Percentiles rank a stretch among this genome's conserved stretches.
These are phyloP conservation scores for Ceratocystis diversiconidia DNA, from an alignment of 2,329 filamentous ascomycete genomes.

Conservation along the genomic window DNA sequence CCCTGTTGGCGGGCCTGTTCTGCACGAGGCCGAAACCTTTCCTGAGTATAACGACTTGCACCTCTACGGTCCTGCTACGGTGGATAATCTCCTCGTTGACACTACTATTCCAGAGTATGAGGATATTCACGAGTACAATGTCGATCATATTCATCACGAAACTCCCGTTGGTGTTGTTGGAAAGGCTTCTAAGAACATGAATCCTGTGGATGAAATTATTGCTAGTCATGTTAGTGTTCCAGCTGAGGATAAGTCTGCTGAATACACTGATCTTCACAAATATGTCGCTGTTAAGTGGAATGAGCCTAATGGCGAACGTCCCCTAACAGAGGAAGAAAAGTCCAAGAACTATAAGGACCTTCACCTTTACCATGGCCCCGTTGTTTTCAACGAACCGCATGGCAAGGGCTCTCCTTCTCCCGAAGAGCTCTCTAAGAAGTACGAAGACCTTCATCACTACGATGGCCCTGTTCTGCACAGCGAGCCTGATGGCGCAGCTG, in stretches of 20 bases:
- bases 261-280: conserved; percentile 19
- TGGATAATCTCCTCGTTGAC: conserved; percentile 28
- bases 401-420: conserved; percentile 20
- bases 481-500: conserved; percentile 23
- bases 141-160: conserved; percentile 22
- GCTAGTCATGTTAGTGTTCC: conserved; percentile 22
- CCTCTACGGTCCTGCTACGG: conserved; percentile 26
- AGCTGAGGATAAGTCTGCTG: not conserved
- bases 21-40: conserved; percentile 23
- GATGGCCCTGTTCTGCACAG: conserved; percentile 22
- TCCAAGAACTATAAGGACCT: conserved; percentile 30
- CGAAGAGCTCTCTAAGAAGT: conserved; percentile 28
- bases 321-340: conserved; percentile 25
- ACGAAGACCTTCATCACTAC: conserved; percentile 27
- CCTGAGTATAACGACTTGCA: conserved; percentile 31
- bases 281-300: conserved; percentile 26
- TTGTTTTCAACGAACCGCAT: conserved; percentile 21
- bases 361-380: conserved; percentile 27
- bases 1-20: conserved; percentile 24
- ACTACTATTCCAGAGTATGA: conserved; percentile 26
- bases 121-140: conserved; percentile 29
- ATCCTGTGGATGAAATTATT: conserved; percentile 28
- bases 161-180: conserved; percentile 9
- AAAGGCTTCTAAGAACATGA: conserved; percentile 21
- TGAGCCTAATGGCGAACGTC: conserved; percentile 25